Base-by-base conservation (phyloP, 768 basidiomycete genomes). In the Mrakia gelida region DNA sequence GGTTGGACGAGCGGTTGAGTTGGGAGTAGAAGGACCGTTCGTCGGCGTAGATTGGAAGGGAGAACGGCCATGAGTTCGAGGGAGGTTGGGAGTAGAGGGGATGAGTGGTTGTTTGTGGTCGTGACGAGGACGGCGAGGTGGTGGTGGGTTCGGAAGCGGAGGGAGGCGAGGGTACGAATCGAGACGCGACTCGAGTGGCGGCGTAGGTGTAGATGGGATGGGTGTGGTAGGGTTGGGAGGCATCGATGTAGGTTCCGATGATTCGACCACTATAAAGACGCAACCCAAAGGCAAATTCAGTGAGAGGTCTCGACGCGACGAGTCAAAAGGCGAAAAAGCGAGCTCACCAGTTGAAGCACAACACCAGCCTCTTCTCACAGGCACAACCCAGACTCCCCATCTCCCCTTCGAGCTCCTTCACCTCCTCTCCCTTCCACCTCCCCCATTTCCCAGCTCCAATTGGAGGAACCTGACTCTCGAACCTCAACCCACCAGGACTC, bases 151-250 rank as follows among this genome's bases (percentile, higher is more conserved):
- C 4, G 23, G 23, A 28, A 2, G 59, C 3, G 26, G 59, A 28
- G 8, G 59, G 28, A 28, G 28, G 28, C 2, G 59, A 59, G 59
- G 59, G 59, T 26, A 59, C 26, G 28, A 59, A 59, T 28, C 59
- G 59, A 59, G 67, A 70, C 10, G 67, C 34, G 38, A 70, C 67
- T 34, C 67, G 67, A 21, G 34, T n/a, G 67, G 67, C 13, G 4
- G 67, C 34, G 38, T 41, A 41, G 32, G 67, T 45, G 67, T 70
- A 70, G 67, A 70, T 23, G 26, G 67, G 67, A 43, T 70, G 67
- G 16, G 67, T 43, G 67, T 70, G 67, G 26, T 70, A 70, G 3
- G 67, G 67, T 16, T 38, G 34, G 7, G 67, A 70, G 1, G 67
- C 21, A 9, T 70, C 67, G 38, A 45, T 34, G 38, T 23, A 70